Conservation (phyloP, 2,329 filamentous ascomycete genomes). For the Aspergillus neotritici region DNA sequence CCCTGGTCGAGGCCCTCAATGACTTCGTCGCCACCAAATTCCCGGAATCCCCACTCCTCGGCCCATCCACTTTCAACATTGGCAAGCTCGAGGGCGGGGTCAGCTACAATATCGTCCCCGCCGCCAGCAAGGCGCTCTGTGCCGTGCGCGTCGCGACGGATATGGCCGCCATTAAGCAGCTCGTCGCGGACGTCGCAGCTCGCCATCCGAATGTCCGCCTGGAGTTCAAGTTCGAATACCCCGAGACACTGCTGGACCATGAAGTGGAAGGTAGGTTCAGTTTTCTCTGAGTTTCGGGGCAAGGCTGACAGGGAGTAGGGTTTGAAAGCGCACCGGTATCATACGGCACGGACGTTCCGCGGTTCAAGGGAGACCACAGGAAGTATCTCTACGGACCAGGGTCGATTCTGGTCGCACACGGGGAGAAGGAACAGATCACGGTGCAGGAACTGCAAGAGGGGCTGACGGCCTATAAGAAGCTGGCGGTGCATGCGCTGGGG, state of each 20-base stretch:
- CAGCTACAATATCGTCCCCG: constrained; percentile 38
- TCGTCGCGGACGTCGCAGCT: constrained; percentile 28
- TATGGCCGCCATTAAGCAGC: constrained; percentile 29
- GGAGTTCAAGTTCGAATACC: constrained; percentile 34
- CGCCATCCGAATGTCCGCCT: constrained; percentile 31
- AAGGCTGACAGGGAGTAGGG: constrained; percentile 18
- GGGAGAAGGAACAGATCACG: constrained; percentile 33
- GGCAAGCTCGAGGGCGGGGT: constrained; percentile 37
- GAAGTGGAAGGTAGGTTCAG: constrained; percentile 21
- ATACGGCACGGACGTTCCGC: constrained; percentile 39
- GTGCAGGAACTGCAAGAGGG: constrained; percentile 35
- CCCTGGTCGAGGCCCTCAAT: constrained; percentile 29
- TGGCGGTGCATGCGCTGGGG: not conserved
- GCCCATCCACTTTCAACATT: constrained; percentile 38
- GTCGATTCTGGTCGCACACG: constrained; percentile 36
- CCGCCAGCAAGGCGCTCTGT: constrained; percentile 36
- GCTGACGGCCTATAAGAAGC: constrained; percentile 34
- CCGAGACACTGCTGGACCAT: constrained; percentile 36
- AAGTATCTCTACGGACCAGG: constrained; percentile 39
- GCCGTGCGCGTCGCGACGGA: constrained; percentile 36
- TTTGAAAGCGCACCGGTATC: constrained; percentile 34
- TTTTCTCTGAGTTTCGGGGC: too few species aligned
- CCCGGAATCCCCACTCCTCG: constrained; percentile 35
- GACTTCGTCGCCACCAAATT: constrained; percentile 18
- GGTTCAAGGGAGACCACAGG: constrained; percentile 29